Base-by-base conservation (phyloP, 2,329 filamentous ascomycete genomes). In the Fusarium pseudoanthophilum region DNA sequence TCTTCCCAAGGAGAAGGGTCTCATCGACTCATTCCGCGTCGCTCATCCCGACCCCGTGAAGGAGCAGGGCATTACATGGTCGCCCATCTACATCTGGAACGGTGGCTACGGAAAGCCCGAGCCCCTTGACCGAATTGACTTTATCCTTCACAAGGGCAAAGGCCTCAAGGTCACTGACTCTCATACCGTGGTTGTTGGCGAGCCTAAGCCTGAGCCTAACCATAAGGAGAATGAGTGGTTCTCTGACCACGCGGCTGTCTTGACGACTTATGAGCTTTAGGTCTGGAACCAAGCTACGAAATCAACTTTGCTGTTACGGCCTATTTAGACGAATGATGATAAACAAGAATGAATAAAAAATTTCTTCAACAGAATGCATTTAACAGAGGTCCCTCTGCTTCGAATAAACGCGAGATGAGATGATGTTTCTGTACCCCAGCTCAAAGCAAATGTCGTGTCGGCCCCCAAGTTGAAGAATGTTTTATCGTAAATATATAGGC, bases 101-200 rank as follows among this genome's bases (percentile, higher is more conserved):
- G 70, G 77, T 1, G 77, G 76, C 15, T 68, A 77, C 2, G 53
- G 75, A 2, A 82, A 83, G 69, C 81, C 83, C 0, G 84, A 85
- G 77, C 83, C 83, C 0, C 73, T 80, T 52, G 84, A 85, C 61
- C 71, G 84, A 20, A 85, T 85, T 40, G 83, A 85, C 71, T 85
- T 84, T 60, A 79, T 85, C 28, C 84, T 84, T 40, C 78, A 83
- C 75, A 82, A 81, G 64, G 82, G 82, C 2, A 74, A 74, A 51
- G 56, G 61, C 1, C 66, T 85, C 7, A 76, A 75, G 37, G 78
- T 81, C 1, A 37, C 80, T 1, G 75, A 73, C n/a, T 83, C 83
- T 1, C 67, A 78, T 11, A 73, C 72, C 1, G 28, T 81, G 1
- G 73, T 85, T 2, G 78, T 81, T 1, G 83, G 83, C 5, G 72